Percentiles rank a stretch among this genome's conserved stretches.
Evolutionary conservation across 441 rosid species (phyloP).

Genomic region (Metrosideros polymorpha): DNA sequence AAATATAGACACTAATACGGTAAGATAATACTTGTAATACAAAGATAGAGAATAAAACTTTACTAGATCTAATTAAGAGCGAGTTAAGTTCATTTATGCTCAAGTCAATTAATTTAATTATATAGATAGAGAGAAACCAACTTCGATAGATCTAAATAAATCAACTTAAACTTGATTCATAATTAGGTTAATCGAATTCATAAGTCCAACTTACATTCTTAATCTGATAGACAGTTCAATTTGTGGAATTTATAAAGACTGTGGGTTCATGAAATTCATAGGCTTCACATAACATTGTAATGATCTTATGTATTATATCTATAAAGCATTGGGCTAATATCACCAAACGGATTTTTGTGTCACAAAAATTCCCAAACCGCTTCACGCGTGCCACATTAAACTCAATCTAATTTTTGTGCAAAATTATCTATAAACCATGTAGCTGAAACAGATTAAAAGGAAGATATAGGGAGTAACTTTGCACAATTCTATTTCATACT

Average conservation of each 20-base stretch:
- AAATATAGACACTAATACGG: not conserved
- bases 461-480: too few relatives aligned
- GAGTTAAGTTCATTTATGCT: not conserved
- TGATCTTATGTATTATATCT: not conserved
- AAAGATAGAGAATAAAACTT: too few relatives aligned
- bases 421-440: too few relatives aligned
- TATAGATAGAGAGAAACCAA: too few relatives aligned
- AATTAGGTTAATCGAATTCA: not conserved
- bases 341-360: not conserved
- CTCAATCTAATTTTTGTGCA: not conserved
- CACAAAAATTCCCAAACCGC: rapidly evolving
- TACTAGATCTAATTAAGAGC: not conserved
- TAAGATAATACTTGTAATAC: too few relatives aligned
- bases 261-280: not conserved
- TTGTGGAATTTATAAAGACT: not conserved
- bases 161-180: not conserved
- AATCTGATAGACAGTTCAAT: not conserved
- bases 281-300: not conserved
- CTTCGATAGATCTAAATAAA: not conserved
- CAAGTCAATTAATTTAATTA: too few relatives aligned
- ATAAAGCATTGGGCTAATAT: not conserved
- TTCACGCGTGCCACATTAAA: not conserved
- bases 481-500: too few relatives aligned
- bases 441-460: too few relatives aligned
- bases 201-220: not conserved